Percentiles rank a stretch among this genome's conserved stretches.
These are phyloP conservation scores for Citrus cavaleriei DNA, from an alignment of 345 rosid species.

Conservation along the genomic window DNA sequence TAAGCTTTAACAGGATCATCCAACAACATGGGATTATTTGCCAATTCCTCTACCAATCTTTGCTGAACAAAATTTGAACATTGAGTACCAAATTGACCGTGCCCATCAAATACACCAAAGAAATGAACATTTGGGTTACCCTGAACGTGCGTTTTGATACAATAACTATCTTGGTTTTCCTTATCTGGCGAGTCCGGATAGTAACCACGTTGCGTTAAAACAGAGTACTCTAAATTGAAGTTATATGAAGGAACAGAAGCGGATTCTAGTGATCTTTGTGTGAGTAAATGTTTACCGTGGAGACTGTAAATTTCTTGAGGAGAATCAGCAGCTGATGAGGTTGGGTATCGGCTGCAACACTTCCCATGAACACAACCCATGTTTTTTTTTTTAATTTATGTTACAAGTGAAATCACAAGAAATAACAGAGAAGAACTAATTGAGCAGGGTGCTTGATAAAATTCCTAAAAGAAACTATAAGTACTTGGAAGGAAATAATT, in stretches of 20 bases:
- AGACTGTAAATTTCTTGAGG: constrained; percentile 15
- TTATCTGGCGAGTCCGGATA: constrained; percentile 79
- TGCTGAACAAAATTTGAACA: constrained; percentile 81
- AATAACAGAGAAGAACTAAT: background rate
- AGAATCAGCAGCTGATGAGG: constrained; percentile 57
- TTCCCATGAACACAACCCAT: constrained; percentile 95
- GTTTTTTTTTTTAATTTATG: background rate
- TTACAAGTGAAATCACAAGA: background rate
- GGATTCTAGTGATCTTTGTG: constrained; percentile 56
- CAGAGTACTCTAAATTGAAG: constrained; percentile 69
- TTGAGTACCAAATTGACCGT: constrained; percentile 70
- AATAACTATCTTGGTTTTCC: constrained; percentile 85
- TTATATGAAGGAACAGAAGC: constrained; percentile 62
- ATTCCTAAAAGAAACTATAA: constrained; percentile 19
- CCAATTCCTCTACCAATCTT: constrained; percentile 60
- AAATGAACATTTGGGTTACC: constrained; percentile 88
- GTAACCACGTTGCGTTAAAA: constrained; percentile 74
- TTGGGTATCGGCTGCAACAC: constrained; percentile 66
- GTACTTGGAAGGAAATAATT: background rate
- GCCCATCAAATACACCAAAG: constrained; percentile 95
- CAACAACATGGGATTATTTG: constrained; percentile 51
- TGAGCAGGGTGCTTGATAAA: constrained; percentile 24
- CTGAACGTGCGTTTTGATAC: constrained; percentile 63
- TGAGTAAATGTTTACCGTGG: constrained; percentile 39
- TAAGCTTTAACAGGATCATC: constrained; percentile 77